Evolutionary conservation across 495 filamentous ascomycete genomes (phyloP), one percentile per base, ranked within the genome.

Genomic region (Copromyces sp.): DNA sequence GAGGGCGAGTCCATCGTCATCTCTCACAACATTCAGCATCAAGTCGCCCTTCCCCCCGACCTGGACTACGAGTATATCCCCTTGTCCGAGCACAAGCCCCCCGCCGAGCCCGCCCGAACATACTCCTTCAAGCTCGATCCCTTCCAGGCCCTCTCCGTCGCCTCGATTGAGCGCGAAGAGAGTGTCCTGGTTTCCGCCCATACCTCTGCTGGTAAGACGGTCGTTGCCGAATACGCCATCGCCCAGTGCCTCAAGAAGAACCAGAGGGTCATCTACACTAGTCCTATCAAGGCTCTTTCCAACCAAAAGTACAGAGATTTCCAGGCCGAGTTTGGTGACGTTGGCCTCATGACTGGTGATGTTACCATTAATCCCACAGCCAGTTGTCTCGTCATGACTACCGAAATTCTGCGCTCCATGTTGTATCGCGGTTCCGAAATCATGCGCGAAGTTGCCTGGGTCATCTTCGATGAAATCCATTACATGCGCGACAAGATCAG

Each of bases 271-370:
- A 98, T 99, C 80, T 99, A 99, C 84, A 99, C 95, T 2, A 98
- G 95, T 86, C 95, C 95, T 1, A 98, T 99, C 84, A 99, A 99
- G 81, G 95, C 95, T 32, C 85, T 99, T 79, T 97, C 94, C 80
- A 99, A 99, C 78, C 95, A 99, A 80, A 99, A 99, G 76, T 99
- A 97, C 80, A 87, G 95, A 84, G 95, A 99, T 81, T 99, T 99
- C 81, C 87, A 88, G 44, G 94, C 91, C 41, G 94, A 97, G 70
- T 99, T 99, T 83, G 94, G 94, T 47, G 95, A 99, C 81, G 95
- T 97, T 71, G 95, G 95, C 42, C 85, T 99, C 73, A 99, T 99
- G 95, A 99, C 95, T 4, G 95, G 95, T 76, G 95, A 99, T 87
- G 96, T 96, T 72, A 99, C 95, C 38, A 99, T 98, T 83, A 99